Evolutionary conservation across 352 stramenopile genomes (phyloP), one percentile per base, ranked within the genome.

Genomic region (Phytophthora palmivora): DNA sequence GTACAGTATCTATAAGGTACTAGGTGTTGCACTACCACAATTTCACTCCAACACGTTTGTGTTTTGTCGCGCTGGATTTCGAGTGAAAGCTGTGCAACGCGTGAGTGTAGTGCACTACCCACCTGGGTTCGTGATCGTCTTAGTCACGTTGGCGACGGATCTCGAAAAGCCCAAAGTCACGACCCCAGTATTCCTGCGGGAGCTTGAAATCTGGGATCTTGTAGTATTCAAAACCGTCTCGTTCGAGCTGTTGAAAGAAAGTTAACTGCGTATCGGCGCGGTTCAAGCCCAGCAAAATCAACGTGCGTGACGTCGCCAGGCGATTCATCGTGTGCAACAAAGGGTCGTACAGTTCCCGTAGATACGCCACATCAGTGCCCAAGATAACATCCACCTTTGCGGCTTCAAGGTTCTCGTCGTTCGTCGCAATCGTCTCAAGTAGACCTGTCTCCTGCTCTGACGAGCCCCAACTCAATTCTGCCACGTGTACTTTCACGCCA

Each of bases 151-250:
- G 37, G 2, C 77, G 76, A 1, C 65, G 72, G 57, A 95, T 89
- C 55, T 93, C 72, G 48, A 95, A 93, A 14, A 95, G 53, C 8
- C 78, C 86, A 72, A 93, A 95, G 58, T 95, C 86, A 54, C 88
- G 89, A 36, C 86, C 79, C 47, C 78, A 80, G 60, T 80, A 88
- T 15, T 83, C 77, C 24, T 45, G 38, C 11, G 73, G 73, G 9
- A 95, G 59, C 44, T 84, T 63, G 14, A 78, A 69, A 55, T 92
- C 84, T 7, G 75, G 52, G 53, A 95, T 80, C 72, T 89, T 93
- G 76, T 95, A 93, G 73, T 91, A 92, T 60, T 88, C 80, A 36
- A 92, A 95, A 44, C 82, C 84, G 18, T 84, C 67, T 16, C 76
- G 64, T 38, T 88, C 80, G 41, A 95, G 79, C 11, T 81, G 82